phyloP scores from a whole-genome alignment of 2,329 filamentous ascomycete species.

The Nemania sp. region DNA sequence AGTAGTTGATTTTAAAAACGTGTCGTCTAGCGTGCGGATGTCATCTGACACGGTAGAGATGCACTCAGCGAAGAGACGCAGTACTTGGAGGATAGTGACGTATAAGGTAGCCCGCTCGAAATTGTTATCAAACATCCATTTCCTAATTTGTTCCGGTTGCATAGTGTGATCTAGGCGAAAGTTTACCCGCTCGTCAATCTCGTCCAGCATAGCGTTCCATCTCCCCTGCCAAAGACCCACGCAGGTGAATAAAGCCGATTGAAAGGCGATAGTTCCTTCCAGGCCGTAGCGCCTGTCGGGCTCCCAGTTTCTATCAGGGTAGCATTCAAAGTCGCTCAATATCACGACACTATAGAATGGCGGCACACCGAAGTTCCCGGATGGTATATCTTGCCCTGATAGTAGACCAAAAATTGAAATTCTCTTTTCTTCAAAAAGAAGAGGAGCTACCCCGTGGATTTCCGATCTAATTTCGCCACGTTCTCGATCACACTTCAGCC shows the following conservation, averaged over 20 bases:
- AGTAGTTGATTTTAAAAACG: background rate
- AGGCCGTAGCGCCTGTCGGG: background rate
- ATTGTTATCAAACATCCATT: background rate
- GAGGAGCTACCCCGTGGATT: background rate
- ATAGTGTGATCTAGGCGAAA: background rate
- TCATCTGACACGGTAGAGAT: background rate
- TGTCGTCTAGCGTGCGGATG: background rate
- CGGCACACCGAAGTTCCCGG: background rate
- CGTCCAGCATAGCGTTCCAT: background rate
- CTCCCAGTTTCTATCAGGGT: background rate
- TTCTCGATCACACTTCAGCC: background rate
- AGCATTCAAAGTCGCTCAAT: background rate
- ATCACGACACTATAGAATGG: slow-evolving; percentile 2
- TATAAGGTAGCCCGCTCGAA: background rate
- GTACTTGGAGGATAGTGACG: background rate
- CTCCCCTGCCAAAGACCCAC: background rate
- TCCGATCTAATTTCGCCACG: background rate
- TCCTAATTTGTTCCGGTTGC: background rate
- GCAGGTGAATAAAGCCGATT: background rate
- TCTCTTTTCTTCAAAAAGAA: background rate
- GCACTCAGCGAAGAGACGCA: background rate
- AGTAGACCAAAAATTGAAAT: slow-evolving; percentile 2
- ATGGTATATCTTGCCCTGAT: background rate
- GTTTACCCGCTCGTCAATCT: background rate
- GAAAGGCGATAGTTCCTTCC: background rate